Conservation (phyloP, 2,329 filamentous ascomycete species). For the Pseudogymnoascus sp. region DNA sequence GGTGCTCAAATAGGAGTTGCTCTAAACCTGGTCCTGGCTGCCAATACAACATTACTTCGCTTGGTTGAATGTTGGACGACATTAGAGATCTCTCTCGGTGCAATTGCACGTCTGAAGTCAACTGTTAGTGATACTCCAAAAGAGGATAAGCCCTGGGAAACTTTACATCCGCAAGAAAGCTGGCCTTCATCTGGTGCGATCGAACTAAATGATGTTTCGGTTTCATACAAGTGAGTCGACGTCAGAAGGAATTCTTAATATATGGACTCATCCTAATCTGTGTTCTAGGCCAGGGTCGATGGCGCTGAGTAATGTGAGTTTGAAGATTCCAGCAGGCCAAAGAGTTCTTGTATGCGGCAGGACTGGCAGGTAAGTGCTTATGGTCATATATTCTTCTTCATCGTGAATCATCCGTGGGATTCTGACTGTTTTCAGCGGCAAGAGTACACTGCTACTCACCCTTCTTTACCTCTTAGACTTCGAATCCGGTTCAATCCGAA, state of each 20-base stretch:
- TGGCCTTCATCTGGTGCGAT: conserved; percentile 32
- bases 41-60: conserved; percentile 19
- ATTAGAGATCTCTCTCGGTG: conserved; percentile 52
- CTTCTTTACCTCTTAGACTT: conserved; percentile 43
- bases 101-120: conserved; percentile 46
- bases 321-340: conserved; percentile 42
- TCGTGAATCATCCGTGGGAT: no score
- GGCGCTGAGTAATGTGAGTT: conserved; percentile 29
- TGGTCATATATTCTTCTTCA: background rate
- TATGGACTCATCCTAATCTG: background rate
- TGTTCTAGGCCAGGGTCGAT: conserved; percentile 5
- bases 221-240: conserved; percentile 24
- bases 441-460: conserved; percentile 38
- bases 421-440: conserved; percentile 24
- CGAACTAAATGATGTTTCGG: conserved; percentile 28
- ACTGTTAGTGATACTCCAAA: conserved; percentile 38
- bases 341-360: conserved; percentile 47
- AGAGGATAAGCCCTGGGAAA: conserved; percentile 26
- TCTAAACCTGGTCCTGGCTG: conserved; percentile 21
- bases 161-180: conserved; percentile 13
- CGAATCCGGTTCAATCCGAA: conserved; percentile 33
- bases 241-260: background rate
- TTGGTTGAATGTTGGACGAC: conserved; percentile 44
- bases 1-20: conserved; percentile 22
- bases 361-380: conserved; percentile 36